Conservation (phyloP, 1,284 basidiomycete genomes). For the Ceratobasidium sp. region DNA sequence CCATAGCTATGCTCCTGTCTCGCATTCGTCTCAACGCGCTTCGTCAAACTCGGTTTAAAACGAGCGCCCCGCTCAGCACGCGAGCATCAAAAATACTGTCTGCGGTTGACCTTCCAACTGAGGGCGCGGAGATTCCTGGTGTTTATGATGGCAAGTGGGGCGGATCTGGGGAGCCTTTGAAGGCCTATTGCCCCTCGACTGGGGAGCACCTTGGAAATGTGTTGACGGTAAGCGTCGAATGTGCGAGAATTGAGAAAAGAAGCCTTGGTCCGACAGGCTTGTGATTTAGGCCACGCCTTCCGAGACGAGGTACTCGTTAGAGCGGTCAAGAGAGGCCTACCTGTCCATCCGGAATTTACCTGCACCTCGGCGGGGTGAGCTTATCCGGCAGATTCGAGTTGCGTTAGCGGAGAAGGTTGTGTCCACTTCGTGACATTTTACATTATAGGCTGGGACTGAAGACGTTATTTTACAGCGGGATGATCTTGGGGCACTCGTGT, state of each 20-base stretch:
- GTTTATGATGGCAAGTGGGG: constrained; percentile 83
- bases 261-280: background rate
- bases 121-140: constrained; percentile 64
- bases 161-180: constrained; percentile 75
- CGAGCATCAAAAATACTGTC: constrained; percentile 71
- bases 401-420: constrained; percentile 81
- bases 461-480: constrained; percentile 64
- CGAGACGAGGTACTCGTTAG: constrained; percentile 73
- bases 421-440: constrained; percentile 11
- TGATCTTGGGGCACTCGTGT: constrained; percentile 83
- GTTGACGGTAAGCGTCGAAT: constrained; percentile 61
- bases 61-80: constrained; percentile 42
- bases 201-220: constrained; percentile 78
- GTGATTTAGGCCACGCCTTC: constrained; percentile 66
- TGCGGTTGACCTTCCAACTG: constrained; percentile 68
- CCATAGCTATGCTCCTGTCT: constrained; percentile 21
- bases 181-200: constrained; percentile 78
- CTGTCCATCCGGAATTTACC: constrained; percentile 78
- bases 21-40: constrained; percentile 31
- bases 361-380: constrained; percentile 87
- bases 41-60: constrained; percentile 20
- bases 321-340: constrained; percentile 77
- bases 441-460: background rate
- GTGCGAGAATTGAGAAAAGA: background rate
- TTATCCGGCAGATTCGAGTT: constrained; percentile 87